Base-by-base conservation (phyloP, 176 grass and related monocot species). In the Cocos nucifera region DNA sequence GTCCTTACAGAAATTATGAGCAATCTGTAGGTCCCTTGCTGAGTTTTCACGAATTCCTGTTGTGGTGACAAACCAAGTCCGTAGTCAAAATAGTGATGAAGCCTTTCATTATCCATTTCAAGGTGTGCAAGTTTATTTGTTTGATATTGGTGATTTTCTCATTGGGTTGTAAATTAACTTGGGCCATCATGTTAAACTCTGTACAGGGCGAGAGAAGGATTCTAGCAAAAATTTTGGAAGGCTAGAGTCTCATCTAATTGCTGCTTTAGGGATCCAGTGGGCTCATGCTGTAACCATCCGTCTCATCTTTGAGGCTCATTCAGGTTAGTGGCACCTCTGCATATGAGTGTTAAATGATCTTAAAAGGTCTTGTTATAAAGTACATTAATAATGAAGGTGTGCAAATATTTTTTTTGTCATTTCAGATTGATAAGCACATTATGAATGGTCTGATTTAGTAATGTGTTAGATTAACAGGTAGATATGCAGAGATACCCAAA, bases 61-160 rank as follows among this genome's bases (percentile, higher is more conserved):
- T 60, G 69, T 97, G 49, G 84, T 97, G 54, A 91, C 93, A 78
- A 97, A 97, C 84, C 93, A 97, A 88, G 87, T 97, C 57, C 73
- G 79, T 54, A 91, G 84, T 72, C 87, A 85, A 65, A 88, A 74
- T 81, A 90, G 75, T 51, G 75, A 80, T 76, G 84, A 88, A 67
- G 67, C 78, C 25, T 78, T 79, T 66, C 81, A 80, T 65, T 88
- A 88, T 82, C 64, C 70, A 23, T 91, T 97, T 73, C 84, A 97
- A 91, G 87, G 93, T 97, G 49, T 80, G 65, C 49, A 17, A 15
- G 28, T 54, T 52, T 65, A 65, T 68, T n/a, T 20, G 59, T 56
- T 17, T 55, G 39, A 23, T 49, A 44, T 71, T 22, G 32, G 8
- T 2, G 1, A 17, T 9, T 60, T 64, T 53, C 54, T 30, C 51